phyloP scores from a whole-genome alignment of 768 basidiomycete species.

The Coprinellus micaceus region DNA sequence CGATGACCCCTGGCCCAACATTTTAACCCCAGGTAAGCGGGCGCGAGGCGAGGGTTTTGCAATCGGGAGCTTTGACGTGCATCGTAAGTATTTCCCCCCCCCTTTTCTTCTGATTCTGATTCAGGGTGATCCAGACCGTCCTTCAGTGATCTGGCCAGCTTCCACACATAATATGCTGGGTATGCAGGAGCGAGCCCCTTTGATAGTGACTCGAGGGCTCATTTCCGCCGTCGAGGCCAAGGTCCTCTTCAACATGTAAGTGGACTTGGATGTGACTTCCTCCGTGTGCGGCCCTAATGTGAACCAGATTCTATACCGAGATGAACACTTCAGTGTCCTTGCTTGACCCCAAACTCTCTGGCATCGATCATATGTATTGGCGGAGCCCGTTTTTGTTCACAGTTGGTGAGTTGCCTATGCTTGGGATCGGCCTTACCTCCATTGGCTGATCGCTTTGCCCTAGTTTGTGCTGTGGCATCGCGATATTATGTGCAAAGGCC shows the following conservation, averaged over 20 bases:
- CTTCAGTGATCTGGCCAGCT: constrained; percentile 28
- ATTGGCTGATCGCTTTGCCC: neutral
- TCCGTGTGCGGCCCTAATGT: no score
- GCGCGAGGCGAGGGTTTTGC: no score
- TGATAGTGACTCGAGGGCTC: constrained; percentile 61
- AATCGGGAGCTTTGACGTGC: no score
- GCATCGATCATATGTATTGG: constrained; percentile 72
- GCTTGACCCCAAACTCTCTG: constrained; percentile 80
- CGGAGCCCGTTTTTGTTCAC: constrained; percentile 92
- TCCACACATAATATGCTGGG: constrained; percentile 35
- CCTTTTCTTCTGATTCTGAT: neutral
- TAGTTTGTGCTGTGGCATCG: constrained; percentile 89
- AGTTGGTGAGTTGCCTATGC: constrained; percentile 64
- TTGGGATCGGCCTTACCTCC: neutral
- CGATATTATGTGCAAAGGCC: constrained; percentile 72
- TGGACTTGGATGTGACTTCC: neutral
- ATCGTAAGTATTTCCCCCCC: constrained; percentile 50
- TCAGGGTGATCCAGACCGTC: neutral
- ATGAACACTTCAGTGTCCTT: constrained; percentile 80
- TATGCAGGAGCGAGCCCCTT: constrained; percentile 54
- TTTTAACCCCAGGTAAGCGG: no score
- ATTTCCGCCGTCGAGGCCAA: constrained; percentile 67
- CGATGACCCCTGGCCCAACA: no score
- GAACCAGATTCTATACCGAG: constrained; percentile 64
- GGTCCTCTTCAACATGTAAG: constrained; percentile 68